A percentile compares a stretch with the other conserved stretches of the same genome.
phyloP scores from a whole-genome alignment of 345 rosid genomes.

The Hibiscus tridactylites region DNA sequence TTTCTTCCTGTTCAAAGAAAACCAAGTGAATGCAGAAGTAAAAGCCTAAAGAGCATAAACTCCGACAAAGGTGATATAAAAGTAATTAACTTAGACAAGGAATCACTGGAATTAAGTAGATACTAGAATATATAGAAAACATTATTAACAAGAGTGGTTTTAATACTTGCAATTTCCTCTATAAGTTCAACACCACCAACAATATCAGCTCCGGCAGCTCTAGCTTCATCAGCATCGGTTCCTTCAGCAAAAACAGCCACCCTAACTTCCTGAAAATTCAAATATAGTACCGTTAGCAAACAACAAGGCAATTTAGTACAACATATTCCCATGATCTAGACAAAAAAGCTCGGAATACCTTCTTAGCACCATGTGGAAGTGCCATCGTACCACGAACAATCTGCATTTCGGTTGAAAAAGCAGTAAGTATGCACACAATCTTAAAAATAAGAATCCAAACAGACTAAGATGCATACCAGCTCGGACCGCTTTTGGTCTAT shows the following conservation, averaged over 20 bases:
- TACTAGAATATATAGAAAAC: neutral
- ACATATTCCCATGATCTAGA: neutral
- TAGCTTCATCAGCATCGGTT: conserved; percentile 90
- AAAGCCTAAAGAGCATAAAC: conserved; percentile 11
- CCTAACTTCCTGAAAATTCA: conserved; percentile 60
- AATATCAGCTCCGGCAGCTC: conserved; percentile 93
- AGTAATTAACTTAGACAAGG: conserved; percentile 1
- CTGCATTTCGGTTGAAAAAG: conserved; percentile 32
- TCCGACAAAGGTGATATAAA: neutral
- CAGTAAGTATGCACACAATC: neutral
- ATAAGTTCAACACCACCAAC: conserved; percentile 87
- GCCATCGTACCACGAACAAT: conserved; percentile 86
- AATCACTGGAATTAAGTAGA: too few species aligned
- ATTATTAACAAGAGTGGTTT: conserved; percentile 1
- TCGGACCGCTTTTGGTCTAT: conserved; percentile 72
- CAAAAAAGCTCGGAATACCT: conserved; percentile 39
- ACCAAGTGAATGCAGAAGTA: conserved; percentile 21
- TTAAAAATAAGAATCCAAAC: too few species aligned
- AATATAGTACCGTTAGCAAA: neutral
- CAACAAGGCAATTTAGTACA: neutral
- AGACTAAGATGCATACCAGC: conserved; percentile 34
- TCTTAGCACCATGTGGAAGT: conserved; percentile 78
- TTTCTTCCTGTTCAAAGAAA: neutral
- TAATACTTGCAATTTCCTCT: conserved; percentile 69
- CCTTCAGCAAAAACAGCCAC: conserved; percentile 94